These are phyloP conservation scores for Ceratorhiza oryzae-sativae DNA, from an alignment of 1,284 basidiomycete genomes.

Conservation along the genomic window DNA sequence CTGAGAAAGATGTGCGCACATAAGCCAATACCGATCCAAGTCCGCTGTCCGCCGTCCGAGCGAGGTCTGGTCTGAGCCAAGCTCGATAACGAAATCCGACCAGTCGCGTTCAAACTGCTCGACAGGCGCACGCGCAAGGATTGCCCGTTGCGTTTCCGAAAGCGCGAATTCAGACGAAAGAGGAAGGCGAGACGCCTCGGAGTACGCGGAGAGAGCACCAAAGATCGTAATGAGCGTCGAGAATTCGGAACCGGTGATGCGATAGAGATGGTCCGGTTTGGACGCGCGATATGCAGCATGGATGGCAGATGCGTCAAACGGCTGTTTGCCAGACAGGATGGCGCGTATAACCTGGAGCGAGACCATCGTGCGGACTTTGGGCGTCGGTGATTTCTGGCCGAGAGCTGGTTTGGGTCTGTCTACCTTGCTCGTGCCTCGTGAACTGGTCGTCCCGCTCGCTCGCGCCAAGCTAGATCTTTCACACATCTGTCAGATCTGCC, in stretches of 20 bases:
- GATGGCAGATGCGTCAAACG: background rate
- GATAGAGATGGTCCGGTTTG: background rate
- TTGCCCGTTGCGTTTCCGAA: background rate
- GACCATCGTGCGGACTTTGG: background rate
- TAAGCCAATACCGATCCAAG: slow-evolving; percentile 30
- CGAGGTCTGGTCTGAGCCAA: slow-evolving; percentile 13
- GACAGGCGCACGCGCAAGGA: background rate
- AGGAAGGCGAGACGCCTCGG: background rate
- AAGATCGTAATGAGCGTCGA: slow-evolving; percentile 12
- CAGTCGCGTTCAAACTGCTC: background rate
- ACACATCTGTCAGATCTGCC: background rate
- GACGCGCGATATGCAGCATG: background rate
- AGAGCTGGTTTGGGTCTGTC: background rate
- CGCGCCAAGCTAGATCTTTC: background rate
- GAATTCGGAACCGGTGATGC: slow-evolving; percentile 19
- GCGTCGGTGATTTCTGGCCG: background rate
- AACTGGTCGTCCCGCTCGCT: too few species aligned
- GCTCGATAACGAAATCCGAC: slow-evolving; percentile 16
- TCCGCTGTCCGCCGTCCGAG: slow-evolving; percentile 8
- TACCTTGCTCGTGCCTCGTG: background rate
- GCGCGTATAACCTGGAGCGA: slow-evolving; percentile 1
- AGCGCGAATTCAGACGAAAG: background rate
- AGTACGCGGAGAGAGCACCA: background rate
- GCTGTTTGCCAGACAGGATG: background rate
- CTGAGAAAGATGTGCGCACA: slow-evolving; percentile 13